Conservation (phyloP, 306 rosid species). For the Hippophae gyantsensis region DNA sequence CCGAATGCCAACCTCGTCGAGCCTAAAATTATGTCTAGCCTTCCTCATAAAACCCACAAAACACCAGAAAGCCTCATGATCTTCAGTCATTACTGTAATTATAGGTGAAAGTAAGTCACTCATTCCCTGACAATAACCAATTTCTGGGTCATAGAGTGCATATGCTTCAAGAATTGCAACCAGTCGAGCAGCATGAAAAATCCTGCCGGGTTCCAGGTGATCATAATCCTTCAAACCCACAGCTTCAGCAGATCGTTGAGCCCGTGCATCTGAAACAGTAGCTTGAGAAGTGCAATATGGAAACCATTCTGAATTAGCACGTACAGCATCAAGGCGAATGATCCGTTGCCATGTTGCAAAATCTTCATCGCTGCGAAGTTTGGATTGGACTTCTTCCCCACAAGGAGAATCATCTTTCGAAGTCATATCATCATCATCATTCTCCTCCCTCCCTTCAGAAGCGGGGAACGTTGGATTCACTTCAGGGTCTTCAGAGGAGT, state of each 20-base stretch:
- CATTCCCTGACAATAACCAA: slow-evolving; percentile 99
- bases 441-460: slow-evolving; percentile 45
- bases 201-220: slow-evolving; percentile 73
- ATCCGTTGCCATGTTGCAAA: slow-evolving; percentile 92
- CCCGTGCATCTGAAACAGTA: slow-evolving; percentile 51
- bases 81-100: slow-evolving; percentile 65
- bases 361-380: slow-evolving; percentile 49
- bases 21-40: slow-evolving; percentile 98
- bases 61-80: slow-evolving; percentile 99
- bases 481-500: slow-evolving; percentile 76
- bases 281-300: slow-evolving; percentile 58
- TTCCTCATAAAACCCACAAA: slow-evolving; percentile 98
- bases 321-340: slow-evolving; percentile 92
- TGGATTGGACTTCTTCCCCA: slow-evolving; percentile 35
- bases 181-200: slow-evolving; percentile 83
- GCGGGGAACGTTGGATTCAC: slow-evolving; percentile 58
- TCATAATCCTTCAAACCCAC: slow-evolving; percentile 92
- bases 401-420: slow-evolving; percentile 54
- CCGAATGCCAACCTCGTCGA: slow-evolving; percentile 91
- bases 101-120: slow-evolving; percentile 97
- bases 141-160: slow-evolving; percentile 89
- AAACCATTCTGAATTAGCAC: slow-evolving; percentile 90
- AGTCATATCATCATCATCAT: slow-evolving; percentile 36
- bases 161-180: slow-evolving; percentile 98
- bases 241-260: slow-evolving; percentile 65